These are phyloP conservation scores for Camellia lanceoleosa DNA, from an alignment of 148 eudicot species.

Conservation along the genomic window DNA sequence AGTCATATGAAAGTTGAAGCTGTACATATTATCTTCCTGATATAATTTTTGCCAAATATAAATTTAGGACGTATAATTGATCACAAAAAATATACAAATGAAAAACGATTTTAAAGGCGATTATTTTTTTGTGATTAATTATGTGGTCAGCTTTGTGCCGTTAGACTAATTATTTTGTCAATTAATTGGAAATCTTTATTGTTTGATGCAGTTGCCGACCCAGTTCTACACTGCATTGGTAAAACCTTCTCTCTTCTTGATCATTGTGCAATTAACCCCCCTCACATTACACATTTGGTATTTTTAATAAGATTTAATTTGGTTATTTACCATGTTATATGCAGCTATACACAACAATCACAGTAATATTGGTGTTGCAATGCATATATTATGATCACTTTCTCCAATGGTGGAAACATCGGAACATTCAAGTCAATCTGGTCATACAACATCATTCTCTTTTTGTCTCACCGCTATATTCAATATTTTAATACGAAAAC, in stretches of 20 bases:
- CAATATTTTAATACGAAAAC: no score
- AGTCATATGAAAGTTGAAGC: no score
- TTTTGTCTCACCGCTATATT: neutral
- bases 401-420: conserved; percentile 33
- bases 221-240: conserved; percentile 72
- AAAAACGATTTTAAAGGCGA: no score
- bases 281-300: no score
- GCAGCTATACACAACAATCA: conserved; percentile 62
- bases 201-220: conserved; percentile 60
- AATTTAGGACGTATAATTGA: no score
- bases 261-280: neutral
- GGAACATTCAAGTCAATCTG: conserved; percentile 13
- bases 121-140: no score
- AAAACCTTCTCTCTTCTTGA: neutral
- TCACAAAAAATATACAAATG: no score
- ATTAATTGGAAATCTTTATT: neutral
- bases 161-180: no score
- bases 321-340: neutral
- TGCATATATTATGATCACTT: conserved; percentile 64
- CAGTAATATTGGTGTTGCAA: conserved; percentile 57
- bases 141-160: no score
- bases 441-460: conserved; percentile 11
- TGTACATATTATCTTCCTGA: no score
- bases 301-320: no score
- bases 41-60: no score